A percentile compares a stretch with the other conserved stretches of the same genome.
Conservation (phyloP, 1,139 yeast genomes). For the Groenewaldozyma sp. region DNA sequence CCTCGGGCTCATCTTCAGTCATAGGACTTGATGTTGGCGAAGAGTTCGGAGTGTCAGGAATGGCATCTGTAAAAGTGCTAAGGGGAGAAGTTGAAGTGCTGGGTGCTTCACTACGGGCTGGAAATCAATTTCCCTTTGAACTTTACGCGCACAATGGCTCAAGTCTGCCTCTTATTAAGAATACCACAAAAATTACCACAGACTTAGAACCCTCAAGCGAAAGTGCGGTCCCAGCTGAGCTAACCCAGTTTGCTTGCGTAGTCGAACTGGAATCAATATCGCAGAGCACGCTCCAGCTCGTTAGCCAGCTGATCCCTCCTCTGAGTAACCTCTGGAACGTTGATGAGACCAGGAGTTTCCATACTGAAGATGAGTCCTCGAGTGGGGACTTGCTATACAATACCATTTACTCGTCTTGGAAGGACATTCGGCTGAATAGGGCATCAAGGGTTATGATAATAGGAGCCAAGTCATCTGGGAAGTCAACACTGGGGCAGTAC, state of each 20-base stretch:
- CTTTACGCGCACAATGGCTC: background rate
- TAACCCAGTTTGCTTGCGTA: background rate
- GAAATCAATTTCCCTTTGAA: background rate
- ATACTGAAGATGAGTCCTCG: background rate
- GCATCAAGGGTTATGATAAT: constrained; percentile 34
- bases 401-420: constrained; percentile 21
- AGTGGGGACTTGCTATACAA: constrained; percentile 7
- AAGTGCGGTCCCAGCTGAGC: too few relatives aligned
- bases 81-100: background rate
- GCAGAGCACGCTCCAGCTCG: background rate
- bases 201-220: too few relatives aligned
- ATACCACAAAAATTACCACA: background rate
- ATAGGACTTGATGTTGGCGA: background rate
- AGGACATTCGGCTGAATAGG: constrained; percentile 9
- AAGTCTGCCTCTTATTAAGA: background rate
- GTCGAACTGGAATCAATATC: background rate
- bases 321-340: background rate
- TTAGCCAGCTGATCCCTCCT: background rate
- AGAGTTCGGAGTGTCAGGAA: background rate
- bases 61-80: background rate
- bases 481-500: constrained; percentile 59
- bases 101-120: background rate
- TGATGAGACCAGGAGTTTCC: too few relatives aligned
- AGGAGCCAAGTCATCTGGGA: constrained; percentile 76
- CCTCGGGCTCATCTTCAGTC: background rate